phyloP scores from a whole-genome alignment of 2,329 filamentous ascomycete genomes.

The Colletotrichum tropicale region DNA sequence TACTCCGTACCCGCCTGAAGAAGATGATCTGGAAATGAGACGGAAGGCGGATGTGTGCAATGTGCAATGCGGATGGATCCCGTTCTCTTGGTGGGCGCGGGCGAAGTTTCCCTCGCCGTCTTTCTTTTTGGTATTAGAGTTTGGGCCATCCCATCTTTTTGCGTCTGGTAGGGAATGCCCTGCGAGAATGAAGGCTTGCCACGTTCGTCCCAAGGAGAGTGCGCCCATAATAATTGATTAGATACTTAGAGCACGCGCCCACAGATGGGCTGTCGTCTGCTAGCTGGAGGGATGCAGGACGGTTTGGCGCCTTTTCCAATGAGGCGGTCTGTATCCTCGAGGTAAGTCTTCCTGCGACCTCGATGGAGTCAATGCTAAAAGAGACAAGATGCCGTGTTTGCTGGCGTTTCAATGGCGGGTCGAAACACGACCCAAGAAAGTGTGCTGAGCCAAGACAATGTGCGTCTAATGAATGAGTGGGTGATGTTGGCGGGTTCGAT shows the following conservation, averaged over 20 bases:
- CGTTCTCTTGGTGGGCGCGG: neutral
- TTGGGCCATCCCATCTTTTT: neutral
- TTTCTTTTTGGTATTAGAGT: neutral
- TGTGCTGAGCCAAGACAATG: neutral
- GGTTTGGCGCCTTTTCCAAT: neutral
- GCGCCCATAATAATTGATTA: neutral
- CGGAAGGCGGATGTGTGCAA: neutral
- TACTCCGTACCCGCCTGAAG: neutral
- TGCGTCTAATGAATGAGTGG: neutral
- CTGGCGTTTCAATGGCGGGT: neutral
- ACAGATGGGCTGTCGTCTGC: neutral
- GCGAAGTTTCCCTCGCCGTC: neutral
- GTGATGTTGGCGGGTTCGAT: neutral
- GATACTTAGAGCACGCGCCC: neutral
- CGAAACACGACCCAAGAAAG: constrained; percentile 5
- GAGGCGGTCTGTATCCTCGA: neutral
- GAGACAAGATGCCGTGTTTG: neutral
- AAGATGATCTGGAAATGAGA: neutral
- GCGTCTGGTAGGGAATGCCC: neutral
- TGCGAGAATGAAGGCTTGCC: neutral
- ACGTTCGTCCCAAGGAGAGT: constrained; percentile 1
- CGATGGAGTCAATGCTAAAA: neutral
- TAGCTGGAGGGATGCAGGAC: neutral
- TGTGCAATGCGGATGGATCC: neutral
- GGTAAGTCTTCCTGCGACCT: neutral